Conservation (phyloP, 1,284 basidiomycete genomes). For the Taiwanofungus camphoratus region DNA sequence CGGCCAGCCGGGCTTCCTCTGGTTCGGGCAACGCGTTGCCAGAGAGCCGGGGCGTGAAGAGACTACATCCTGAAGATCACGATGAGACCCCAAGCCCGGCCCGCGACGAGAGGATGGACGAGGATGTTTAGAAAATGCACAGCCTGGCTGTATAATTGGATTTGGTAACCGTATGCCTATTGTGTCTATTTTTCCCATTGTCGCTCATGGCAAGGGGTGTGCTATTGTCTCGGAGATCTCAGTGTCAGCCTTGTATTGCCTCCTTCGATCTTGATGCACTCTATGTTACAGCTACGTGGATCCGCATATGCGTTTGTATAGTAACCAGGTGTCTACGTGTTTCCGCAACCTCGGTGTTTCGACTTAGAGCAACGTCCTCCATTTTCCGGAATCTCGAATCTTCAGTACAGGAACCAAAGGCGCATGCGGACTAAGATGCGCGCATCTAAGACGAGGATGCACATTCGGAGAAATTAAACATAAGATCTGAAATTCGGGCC, state of each 20-base stretch:
- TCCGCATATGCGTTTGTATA: background rate
- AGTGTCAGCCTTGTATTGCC: conserved; percentile 1
- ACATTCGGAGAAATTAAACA: too few species aligned
- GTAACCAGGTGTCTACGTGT: background rate
- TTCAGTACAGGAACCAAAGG: too few species aligned
- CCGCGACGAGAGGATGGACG: conserved; percentile 26
- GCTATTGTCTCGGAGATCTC: background rate
- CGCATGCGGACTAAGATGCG: too few species aligned
- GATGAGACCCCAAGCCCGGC: conserved; percentile 14
- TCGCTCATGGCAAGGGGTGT: background rate
- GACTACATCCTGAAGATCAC: conserved; percentile 41
- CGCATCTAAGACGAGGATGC: too few species aligned
- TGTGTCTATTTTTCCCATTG: conserved; percentile 1
- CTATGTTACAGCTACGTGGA: conserved; percentile 2
- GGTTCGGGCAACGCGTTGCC: conserved; percentile 25
- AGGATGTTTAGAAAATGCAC: conserved; percentile 19
- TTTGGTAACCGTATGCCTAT: conserved; percentile 4
- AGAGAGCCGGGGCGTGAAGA: conserved; percentile 51
- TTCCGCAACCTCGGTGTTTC: too few species aligned
- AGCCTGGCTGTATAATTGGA: background rate
- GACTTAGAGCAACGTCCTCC: background rate
- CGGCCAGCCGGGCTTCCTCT: conserved; percentile 21
- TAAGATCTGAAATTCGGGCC: too few species aligned
- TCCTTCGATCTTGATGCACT: conserved; percentile 4
- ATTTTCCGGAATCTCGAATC: conserved; percentile 2